Conservation (phyloP, 495 filamentous ascomycete species). For the Xylaria acuta region DNA sequence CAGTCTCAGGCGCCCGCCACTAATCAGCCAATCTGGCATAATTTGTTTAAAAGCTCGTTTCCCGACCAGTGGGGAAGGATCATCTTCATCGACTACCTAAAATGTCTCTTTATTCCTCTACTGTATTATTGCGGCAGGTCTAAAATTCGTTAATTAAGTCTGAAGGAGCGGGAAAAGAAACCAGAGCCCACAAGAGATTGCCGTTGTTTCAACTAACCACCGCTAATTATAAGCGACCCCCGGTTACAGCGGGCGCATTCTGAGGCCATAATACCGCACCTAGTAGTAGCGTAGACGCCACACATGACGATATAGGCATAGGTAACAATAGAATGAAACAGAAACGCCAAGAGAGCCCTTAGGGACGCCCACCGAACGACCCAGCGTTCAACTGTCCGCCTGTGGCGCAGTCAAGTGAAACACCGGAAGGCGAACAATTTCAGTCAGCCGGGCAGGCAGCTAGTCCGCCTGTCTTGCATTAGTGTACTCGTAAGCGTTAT, state of each 20-base stretch:
- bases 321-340: not conserved
- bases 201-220: conserved; percentile 23
- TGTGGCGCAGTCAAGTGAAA: conserved; percentile 17
- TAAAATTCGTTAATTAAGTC: not conserved
- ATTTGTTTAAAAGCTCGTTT: conserved; percentile 18
- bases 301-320: not conserved
- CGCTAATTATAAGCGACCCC: conserved; percentile 19
- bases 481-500: not conserved
- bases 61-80: conserved; percentile 7
- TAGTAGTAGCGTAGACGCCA: not conserved
- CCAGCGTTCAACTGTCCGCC: not conserved
- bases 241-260: not conserved
- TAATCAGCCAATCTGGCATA: conserved; percentile 7
- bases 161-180: conserved; percentile 10
- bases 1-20: conserved; percentile 6
- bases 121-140: not conserved
- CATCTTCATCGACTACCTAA: conserved; percentile 11
- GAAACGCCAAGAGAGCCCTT: not conserved
- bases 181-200: not conserved
- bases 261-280: not conserved
- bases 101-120: not conserved
- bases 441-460: not conserved
- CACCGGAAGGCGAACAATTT: conserved; percentile 17
- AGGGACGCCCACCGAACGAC: conserved; percentile 19
- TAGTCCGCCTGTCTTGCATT: not conserved